Evolutionary conservation across 2,329 filamentous ascomycete genomes (phyloP), one percentile per base, ranked within the genome.

Genomic region (Claviceps pusilla): DNA sequence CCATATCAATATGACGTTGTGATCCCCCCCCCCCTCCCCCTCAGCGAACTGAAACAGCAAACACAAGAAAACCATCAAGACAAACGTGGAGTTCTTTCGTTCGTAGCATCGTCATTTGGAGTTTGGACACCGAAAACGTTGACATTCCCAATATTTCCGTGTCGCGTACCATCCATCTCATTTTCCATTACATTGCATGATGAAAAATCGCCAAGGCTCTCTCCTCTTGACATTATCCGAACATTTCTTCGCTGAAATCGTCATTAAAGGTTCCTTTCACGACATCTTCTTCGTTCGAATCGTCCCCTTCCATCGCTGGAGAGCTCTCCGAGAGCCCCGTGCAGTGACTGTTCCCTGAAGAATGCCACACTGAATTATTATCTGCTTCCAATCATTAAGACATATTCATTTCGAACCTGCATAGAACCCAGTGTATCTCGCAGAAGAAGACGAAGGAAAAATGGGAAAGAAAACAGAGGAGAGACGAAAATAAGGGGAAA

Each of bases 201-300:
- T 7, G n/a, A 9, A 12, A 35, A 3, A 19, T 16, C n/a, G 7
- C 10, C 5, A 29, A 29, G 28, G 12, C 10, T 31, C n/a, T 5
- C 14, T 5, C 14, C 3, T 45, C n/a, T 3, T 33, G 35, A 28
- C n/a, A 29, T 16, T 31, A 7, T 47, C 31, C 46, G 5, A 52
- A 47, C 52, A 53, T 48, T 24, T 53, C 52, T 11, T 53, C 24
- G 16, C 35, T 35, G 24, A 48, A 53, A 28, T 24, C n/a, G 3
- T 49, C 35, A n/a, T 41, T 33, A 9, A 49, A 53, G 1, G 14
- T n/a, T 39, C 7, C 45, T 12, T 43, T 45, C 16, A 7, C 14
- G 16, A 16, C 52, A 49, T 33, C 52, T 16, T 49, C 52, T 41
- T 53, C 37, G 45, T 52, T 47, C 31, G 50, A 52, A 46, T 52